Evolutionary conservation across 345 rosid species (phyloP), one percentile per base, ranked within the genome.

Genomic region (Populus simonii): DNA sequence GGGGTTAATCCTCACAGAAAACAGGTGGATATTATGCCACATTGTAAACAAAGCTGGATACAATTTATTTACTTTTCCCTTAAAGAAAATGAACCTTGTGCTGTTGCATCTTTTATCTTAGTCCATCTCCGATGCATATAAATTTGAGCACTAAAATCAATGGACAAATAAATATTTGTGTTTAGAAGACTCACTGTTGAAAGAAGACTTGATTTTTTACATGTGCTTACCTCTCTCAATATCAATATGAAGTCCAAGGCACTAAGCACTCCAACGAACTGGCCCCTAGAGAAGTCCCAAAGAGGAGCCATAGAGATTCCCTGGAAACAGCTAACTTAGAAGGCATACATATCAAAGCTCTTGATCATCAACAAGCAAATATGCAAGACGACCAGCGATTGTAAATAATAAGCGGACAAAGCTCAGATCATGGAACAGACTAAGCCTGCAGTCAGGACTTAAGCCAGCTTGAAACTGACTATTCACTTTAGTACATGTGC

Each of bases 301-400:
- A 82, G 84, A 39, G 84, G 84, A 63, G 84, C 84, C 66, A 57
- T 66, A n/a, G 84, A 63, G 73, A 82, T 78, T 74, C 84, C 84
- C 84, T 82, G 71, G 49, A 84, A 87, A 82, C 12, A 49, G 83
- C 70, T 79, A 55, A 70, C 77, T 80, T 71, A 82, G 85, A 81
- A 82, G 72, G 69, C 63, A 71, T 77, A 45, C 71, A 76, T 71
- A 83, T 53, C 33, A 77, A 82, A 80, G 66, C 45, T 80, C 76
- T 79, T 55, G 63, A 75, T 74, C 74, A 74, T 74, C 51, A 80
- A 77, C 66, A 73, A 82, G 66, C 27, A 78, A 55, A 80, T 25
- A 62, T 61, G 78, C 70, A 80, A 36, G 43, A 65, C 76, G 38
- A 43, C 39, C 66, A 74, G 70, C 61, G 27, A 61, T 4, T 61